Conservation (phyloP, 1,284 basidiomycete species). For the Coniferiporia sulphurascens region DNA sequence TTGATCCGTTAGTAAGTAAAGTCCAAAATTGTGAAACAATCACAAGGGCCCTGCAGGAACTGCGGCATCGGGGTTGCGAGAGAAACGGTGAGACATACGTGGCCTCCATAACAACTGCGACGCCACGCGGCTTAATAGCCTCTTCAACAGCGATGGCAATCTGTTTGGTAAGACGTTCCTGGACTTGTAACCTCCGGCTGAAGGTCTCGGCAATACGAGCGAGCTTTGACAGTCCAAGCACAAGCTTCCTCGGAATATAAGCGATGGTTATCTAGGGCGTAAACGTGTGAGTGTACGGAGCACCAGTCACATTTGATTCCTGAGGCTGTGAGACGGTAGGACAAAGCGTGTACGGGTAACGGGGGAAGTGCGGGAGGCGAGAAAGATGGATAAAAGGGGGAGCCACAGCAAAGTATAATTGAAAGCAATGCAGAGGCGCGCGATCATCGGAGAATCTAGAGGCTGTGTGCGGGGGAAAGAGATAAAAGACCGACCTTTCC, state of each 20-base stretch:
- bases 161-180: constrained; percentile 97
- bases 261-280: constrained; percentile 56
- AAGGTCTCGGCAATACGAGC: constrained; percentile 98
- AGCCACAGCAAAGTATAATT: not conserved
- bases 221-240: constrained; percentile 95
- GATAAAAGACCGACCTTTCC: constrained; percentile 70
- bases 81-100: constrained; percentile 55
- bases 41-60: constrained; percentile 3
- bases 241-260: constrained; percentile 95
- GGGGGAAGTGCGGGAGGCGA: not conserved
- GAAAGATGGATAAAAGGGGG: not conserved
- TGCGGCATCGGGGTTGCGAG: constrained; percentile 9
- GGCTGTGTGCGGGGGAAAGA: not conserved
- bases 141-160: constrained; percentile 97
- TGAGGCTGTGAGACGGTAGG: not conserved
- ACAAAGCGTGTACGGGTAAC: constrained; percentile 14
- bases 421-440: constrained; percentile 33
- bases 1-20: not conserved
- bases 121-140: constrained; percentile 93
- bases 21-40: not conserved
- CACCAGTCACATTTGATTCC: not conserved
- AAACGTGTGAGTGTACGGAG: constrained; percentile 2
- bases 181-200: constrained; percentile 91
- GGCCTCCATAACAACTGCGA: constrained; percentile 99
- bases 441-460: constrained; percentile 40